Evolutionary conservation across 768 basidiomycete species (phyloP).

Genomic region (Termitomyces heimii): DNA sequence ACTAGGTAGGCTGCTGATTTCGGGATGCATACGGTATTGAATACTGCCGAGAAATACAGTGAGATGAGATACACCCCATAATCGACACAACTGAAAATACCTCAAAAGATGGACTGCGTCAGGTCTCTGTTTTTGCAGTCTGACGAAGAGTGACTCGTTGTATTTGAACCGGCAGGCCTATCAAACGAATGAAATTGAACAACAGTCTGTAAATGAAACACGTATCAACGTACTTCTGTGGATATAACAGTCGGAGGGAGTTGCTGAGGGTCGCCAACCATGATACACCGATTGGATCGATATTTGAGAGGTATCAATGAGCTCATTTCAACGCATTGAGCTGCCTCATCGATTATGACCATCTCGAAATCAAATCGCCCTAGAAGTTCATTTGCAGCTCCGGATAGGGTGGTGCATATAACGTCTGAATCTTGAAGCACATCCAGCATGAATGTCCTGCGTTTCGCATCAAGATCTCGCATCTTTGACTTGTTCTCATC

Average conservation of each 20-base stretch:
- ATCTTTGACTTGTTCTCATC: conserved; percentile 80
- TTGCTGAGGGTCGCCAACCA: conserved; percentile 96
- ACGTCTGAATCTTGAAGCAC: conserved; percentile 89
- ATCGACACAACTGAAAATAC: conserved; percentile 29
- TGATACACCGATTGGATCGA: conserved; percentile 72
- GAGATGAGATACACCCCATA: background rate
- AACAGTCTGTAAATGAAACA: background rate
- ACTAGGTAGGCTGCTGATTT: conserved; percentile 88
- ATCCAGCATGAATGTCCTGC: conserved; percentile 66
- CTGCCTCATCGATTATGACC: conserved; percentile 96
- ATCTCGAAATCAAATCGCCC: conserved; percentile 87
- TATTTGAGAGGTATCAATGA: conserved; percentile 95
- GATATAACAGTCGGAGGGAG: conserved; percentile 83
- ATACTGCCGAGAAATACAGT: conserved; percentile 50
- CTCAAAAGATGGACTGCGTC: conserved; percentile 90
- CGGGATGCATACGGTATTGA: conserved; percentile 99
- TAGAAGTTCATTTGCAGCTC: conserved; percentile 85
- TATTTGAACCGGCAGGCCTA: conserved; percentile 71
- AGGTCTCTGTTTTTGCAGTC: conserved; percentile 73
- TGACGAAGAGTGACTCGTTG: conserved; percentile 89
- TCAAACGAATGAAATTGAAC: conserved; percentile 2
- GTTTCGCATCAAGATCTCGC: conserved; percentile 76
- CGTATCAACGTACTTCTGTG: conserved; percentile 27
- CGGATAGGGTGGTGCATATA: conserved; percentile 90
- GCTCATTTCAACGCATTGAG: conserved; percentile 92